Evolutionary conservation across 202 grass and related monocot species (phyloP).

Genomic region (Dendrocalamus latiflorus): DNA sequence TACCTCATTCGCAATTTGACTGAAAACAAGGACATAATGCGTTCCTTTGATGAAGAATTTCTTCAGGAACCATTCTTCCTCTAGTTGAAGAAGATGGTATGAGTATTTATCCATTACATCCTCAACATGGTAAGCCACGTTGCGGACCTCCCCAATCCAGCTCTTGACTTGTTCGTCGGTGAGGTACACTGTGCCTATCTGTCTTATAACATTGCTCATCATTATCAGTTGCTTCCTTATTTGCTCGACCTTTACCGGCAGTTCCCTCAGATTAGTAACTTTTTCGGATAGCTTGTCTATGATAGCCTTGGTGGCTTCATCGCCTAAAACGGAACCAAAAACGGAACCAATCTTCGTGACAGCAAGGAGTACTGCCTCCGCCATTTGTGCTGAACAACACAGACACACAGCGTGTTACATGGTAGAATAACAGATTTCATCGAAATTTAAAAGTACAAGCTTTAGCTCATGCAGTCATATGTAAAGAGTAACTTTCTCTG

Average conservation of each 20-base stretch:
- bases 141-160: conserved; percentile 44
- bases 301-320: neutral
- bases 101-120: conserved; percentile 45
- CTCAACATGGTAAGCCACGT: conserved; percentile 43
- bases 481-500: too few species aligned
- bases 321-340: too few species aligned
- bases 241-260: neutral
- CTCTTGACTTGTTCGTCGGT: neutral
- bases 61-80: conserved; percentile 1
- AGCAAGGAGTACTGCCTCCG: too few species aligned
- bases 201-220: neutral
- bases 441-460: too few species aligned
- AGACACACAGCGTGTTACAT: too few species aligned
- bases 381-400: too few species aligned
- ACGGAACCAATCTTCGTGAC: neutral
- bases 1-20: neutral
- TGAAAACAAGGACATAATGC: conserved; percentile 16
- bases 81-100: neutral
- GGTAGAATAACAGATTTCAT: too few species aligned
- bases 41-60: conserved; percentile 11
- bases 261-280: neutral
- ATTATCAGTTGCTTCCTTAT: neutral
- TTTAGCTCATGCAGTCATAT: too few species aligned
- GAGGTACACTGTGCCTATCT: conserved; percentile 7
- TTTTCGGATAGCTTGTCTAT: conserved; percentile 22